Base-by-base conservation (phyloP, 2,329 filamentous ascomycete species). In the Zopfia rhizophila region DNA sequence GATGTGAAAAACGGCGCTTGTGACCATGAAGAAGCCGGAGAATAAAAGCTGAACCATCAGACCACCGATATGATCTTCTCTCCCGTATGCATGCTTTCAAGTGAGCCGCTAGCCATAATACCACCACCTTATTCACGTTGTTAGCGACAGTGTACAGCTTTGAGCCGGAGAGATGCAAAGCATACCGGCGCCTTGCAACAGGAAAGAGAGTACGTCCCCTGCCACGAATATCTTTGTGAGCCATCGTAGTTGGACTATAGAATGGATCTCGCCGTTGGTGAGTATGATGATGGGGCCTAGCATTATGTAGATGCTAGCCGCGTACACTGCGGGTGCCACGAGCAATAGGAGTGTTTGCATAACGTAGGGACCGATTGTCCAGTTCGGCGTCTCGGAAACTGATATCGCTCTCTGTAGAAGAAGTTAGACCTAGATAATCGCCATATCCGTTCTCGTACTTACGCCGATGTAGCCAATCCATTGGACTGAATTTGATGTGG, bases 221-320 rank as follows among this genome's bases (percentile, higher is more conserved):
- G 45, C 44, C 13, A 78, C 75, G 48, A 77, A 78, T 11, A 72
- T 63, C 45, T 70, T 72, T 2, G 75, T 77, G 12, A 77, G 40
- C 58, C 71, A 72, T 1, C 50, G 63, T 10, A 66, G 52, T 0
- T 62, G 58, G 36, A 80, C 69, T 17, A 77, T 41, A 4, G 73
- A 69, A 31, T 68, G 57, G 3, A 62, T 33, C 21, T 77, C 75
- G 18, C 61, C 75, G 11, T 72, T 55, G 7, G 72, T 59, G 31
- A 66, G 49, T 10, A 69, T 53, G 22, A 79, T 75, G 38, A 79
- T 62, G 2, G 76, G 74, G 3, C 74, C 75, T 3, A 79, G 68
- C n/a, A 69, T 63, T 74, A 79, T 80, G 56, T 80, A 79, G 19
- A 79, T 72, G 2, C 66, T 68, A 4, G 77, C 77, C 12, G 77